Evolutionary conservation across 345 rosid species (phyloP), one percentile per base, ranked within the genome.

Genomic region (Limnanthes douglasii): DNA sequence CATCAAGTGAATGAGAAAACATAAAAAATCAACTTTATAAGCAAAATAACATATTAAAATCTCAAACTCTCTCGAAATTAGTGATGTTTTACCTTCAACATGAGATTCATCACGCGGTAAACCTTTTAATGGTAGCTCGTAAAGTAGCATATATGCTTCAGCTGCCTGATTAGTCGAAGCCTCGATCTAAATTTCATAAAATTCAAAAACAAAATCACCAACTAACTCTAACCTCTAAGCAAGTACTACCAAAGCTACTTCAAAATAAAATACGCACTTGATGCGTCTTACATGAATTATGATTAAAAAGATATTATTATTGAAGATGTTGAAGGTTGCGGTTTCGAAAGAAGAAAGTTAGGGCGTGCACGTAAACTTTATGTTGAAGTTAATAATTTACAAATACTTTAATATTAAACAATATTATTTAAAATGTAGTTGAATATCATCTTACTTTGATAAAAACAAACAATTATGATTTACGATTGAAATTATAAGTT

Each of bases 101-200:
- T 66, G 0, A 82, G 78, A 47, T 82, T 66, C 39, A 82, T 65
- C 29, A 82, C 94, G 2, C 81, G 84, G 48, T 16, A 65, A 69
- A 46, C 79, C 62, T 63, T 65, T 73, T 0, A 76, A 53, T 1
- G 77, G 82, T 48, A 80, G 88, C 55, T 68, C 21, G 41, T 73
- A 80, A 16, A 62, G 41, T 4, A 90, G 96, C 85, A 85, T 65
- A 60, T 80, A 75, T 60, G 62, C 75, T 34, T 84, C 83, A 5
- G 84, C 81, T 0, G 57, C 73, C 39, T 75, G 93, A 51, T 66
- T 79, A 7, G 81, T 79, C 0, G 86, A 84, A 5, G 95, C 93
- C 46, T 79, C 85, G 27, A 84, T 88, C 95, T 84, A 56, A 50
- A 14, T 35, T 15, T 30, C 39, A 5, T 14, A 19, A 21, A 19